A percentile compares a stretch with the other conserved stretches of the same genome.
These are phyloP conservation scores for Simplicillium aogashimaense DNA, from an alignment of 2,329 filamentous ascomycete species.

Conservation along the genomic window DNA sequence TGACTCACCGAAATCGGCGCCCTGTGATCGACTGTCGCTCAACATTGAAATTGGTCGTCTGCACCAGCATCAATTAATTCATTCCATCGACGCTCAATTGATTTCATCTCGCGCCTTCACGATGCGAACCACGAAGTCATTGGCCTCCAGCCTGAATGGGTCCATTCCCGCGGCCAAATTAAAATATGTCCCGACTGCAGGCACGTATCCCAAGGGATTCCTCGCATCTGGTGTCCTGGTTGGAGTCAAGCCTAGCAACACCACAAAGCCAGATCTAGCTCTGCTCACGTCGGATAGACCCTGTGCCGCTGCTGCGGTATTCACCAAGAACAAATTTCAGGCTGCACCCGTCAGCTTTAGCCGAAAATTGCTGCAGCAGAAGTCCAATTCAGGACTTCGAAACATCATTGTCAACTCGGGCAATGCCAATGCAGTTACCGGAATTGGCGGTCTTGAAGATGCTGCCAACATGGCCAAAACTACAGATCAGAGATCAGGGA, in stretches of 20 bases:
- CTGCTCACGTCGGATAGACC: constrained; percentile 79
- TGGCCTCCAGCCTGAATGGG: constrained; percentile 18
- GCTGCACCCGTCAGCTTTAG: constrained; percentile 89
- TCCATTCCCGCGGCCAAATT: constrained; percentile 67
- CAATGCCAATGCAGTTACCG: constrained; percentile 94
- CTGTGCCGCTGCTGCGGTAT: constrained; percentile 82
- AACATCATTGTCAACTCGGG: constrained; percentile 90
- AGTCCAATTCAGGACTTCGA: constrained; percentile 59
- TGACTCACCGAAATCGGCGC: background rate
- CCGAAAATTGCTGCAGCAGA: constrained; percentile 57
- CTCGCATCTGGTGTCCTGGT: constrained; percentile 78
- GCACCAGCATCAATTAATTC: background rate
- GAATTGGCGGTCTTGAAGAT: constrained; percentile 80
- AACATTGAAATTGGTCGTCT: background rate
- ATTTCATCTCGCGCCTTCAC: constrained; percentile 2
- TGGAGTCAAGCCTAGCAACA: constrained; percentile 89
- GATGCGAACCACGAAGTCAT: constrained; percentile 24
- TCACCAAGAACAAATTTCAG: constrained; percentile 98
- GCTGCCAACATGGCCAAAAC: constrained; percentile 72
- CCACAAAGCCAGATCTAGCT: constrained; percentile 80
- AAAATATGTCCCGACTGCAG: constrained; percentile 79
- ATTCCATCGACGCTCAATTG: background rate
- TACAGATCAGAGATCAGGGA: constrained; percentile 55
- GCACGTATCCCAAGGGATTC: constrained; percentile 88
- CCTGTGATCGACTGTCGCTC: background rate